A percentile compares a stretch with the other conserved stretches of the same genome.
Conservation (phyloP, 176 grass and related monocot species). For the Aegilops bicornis region DNA sequence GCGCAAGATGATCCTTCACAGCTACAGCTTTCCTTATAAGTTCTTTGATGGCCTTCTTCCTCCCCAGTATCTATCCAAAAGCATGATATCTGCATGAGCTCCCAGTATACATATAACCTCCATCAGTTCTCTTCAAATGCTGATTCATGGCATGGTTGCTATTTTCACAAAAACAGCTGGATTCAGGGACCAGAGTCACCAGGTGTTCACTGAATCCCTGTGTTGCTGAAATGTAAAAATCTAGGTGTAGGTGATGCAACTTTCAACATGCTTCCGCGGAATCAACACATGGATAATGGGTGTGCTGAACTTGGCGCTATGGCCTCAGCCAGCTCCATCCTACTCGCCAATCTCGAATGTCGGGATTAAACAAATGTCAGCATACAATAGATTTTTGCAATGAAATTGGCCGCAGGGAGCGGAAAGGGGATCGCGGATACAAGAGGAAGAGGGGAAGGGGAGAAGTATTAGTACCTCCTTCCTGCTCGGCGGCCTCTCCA, state of each 20-base stretch:
- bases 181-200: not conserved
- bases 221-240: not conserved
- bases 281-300: not conserved
- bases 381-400: not conserved
- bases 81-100: conserved; percentile 21
- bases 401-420: not conserved
- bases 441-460: not conserved
- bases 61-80: conserved; percentile 54
- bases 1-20: conserved; percentile 58
- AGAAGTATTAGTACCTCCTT: conserved; percentile 30
- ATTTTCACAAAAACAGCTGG: not conserved
- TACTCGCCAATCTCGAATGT: not conserved
- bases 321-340: not conserved
- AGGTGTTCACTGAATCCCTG: not conserved
- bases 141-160: not conserved
- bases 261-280: not conserved
- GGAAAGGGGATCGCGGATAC: not conserved
- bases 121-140: not conserved
- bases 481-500: conserved; percentile 9
- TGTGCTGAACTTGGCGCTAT: not conserved
- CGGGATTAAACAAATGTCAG: not conserved
- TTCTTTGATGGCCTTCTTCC: conserved; percentile 64
- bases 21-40: conserved; percentile 55
- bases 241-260: not conserved
- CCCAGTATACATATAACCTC: not conserved